Conservation (phyloP, 2,329 filamentous ascomycete genomes). For the Endocalyx cinctus region DNA sequence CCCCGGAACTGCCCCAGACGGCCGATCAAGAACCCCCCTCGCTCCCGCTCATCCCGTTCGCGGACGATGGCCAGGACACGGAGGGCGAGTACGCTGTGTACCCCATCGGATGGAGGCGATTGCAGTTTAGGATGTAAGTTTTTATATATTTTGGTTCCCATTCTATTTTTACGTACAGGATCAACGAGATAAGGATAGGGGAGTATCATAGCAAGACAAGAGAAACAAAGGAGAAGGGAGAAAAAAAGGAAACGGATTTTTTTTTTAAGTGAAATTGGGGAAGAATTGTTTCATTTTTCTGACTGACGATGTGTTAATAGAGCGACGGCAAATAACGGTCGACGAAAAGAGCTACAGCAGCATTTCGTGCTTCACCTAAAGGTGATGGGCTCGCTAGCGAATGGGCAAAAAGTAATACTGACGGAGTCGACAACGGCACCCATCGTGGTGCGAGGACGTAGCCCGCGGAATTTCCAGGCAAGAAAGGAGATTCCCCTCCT, state of each 20-base stretch:
- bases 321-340: slow-evolving; percentile 92
- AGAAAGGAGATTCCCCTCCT: slow-evolving; percentile 87
- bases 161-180: no score
- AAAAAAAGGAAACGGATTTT: no score
- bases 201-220: no score
- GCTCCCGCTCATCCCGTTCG: slow-evolving; percentile 67
- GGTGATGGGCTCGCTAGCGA: slow-evolving; percentile 76
- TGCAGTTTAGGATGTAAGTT: slow-evolving; percentile 80
- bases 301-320: slow-evolving; percentile 34
- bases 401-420: slow-evolving; percentile 75
- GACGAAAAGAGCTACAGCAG: slow-evolving; percentile 90
- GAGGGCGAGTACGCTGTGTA: slow-evolving; percentile 86
- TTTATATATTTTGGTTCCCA: no score
- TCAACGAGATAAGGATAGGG: no score
- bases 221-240: no score
- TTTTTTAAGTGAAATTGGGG: slow-evolving; percentile 3
- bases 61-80: slow-evolving; percentile 52
- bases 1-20: slow-evolving; percentile 58
- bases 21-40: slow-evolving; percentile 81
- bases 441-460: slow-evolving; percentile 89
- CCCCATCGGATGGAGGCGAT: slow-evolving; percentile 86
- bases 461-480: slow-evolving; percentile 90
- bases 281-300: background rate
- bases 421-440: slow-evolving; percentile 83
- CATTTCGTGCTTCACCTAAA: slow-evolving; percentile 90